phyloP scores from a whole-genome alignment of 1,284 basidiomycete species.

The Ustilago cynodontis region DNA sequence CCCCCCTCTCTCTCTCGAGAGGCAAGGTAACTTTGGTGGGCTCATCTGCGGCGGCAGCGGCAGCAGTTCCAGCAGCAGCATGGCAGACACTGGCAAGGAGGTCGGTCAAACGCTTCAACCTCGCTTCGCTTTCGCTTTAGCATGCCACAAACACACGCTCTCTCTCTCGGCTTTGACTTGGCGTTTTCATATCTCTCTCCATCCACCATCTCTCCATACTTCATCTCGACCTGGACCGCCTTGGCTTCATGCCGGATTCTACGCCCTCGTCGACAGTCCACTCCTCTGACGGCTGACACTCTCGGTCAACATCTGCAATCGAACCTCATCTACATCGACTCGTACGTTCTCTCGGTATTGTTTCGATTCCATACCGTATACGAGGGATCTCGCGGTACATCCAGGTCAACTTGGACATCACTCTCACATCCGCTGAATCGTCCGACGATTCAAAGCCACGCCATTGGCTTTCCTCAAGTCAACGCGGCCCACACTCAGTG shows the following conservation, averaged over 20 bases:
- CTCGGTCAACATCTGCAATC: background rate
- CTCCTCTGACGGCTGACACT: background rate
- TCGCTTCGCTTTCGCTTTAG: background rate
- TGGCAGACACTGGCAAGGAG: background rate
- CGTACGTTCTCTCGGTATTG: too few species aligned
- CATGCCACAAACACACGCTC: background rate
- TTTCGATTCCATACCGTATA: too few species aligned
- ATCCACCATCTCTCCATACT: conserved; percentile 9
- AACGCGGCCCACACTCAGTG: too few species aligned
- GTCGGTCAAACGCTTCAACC: background rate
- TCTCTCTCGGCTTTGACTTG: background rate
- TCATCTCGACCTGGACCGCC: conserved; percentile 1
- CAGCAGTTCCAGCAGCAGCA: background rate
- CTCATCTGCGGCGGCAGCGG: background rate
- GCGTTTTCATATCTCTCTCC: conserved; percentile 3
- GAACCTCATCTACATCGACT: background rate
- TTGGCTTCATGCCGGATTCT: background rate
- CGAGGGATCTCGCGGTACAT: too few species aligned
- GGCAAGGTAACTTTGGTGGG: too few species aligned
- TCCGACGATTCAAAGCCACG: too few species aligned
- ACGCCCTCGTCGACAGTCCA: background rate
- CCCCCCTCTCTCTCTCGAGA: too few species aligned
- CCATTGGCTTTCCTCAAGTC: too few species aligned
- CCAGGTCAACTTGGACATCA: too few species aligned
- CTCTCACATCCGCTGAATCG: too few species aligned